Base-by-base conservation (phyloP, 371 early-diverging fungal genomes). In the Coemansia sp. region DNA sequence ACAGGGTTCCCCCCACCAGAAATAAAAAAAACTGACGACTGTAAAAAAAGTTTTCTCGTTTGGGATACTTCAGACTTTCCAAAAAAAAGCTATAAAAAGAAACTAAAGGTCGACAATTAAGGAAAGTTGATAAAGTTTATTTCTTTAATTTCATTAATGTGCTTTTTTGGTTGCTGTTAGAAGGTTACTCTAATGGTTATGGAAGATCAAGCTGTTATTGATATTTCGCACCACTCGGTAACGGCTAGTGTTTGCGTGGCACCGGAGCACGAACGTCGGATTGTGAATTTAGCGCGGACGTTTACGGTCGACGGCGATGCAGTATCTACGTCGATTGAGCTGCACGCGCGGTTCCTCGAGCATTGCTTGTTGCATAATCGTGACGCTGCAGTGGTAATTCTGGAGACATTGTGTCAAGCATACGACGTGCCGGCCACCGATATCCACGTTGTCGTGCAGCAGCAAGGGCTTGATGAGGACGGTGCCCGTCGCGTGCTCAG, bases 401-500 rank as follows among this genome's bases (percentile, higher is more conserved):
- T 60, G 7, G 40, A 47, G 0, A 34, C 70, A 0, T 57, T 70
- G 24, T 16, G 43, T 3, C 33, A 10, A 12, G 1, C 11, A 2
- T 70, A 46, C 33, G 42, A n/a, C 9, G n/a, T 42, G 1, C 42
- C 42, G 42, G 42, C 42, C n/a, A 42, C n/a, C 9, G n/a, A 42
- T 48, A 69, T 69, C 34, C 60, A 69, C n/a, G 40, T 42, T 10
- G 42, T 44, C 5, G 40, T 69, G 11, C 38, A 39, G 8, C 11
- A 43, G 5, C 55, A 47, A 3, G 39, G 31, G 3, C 53, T 65
- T 4, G 52, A 51, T 16, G 57, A 65, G 9, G 14, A 38, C 0
- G 44, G 50, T 3, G 46, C 52, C 0, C 65, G 37, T 4, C 56
- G 39, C 8, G 60, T 69, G 14, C 57, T 69, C 9, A 57, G 33